phyloP scores from a whole-genome alignment of 257 asterid genomes.

The Cordia subcordata region DNA sequence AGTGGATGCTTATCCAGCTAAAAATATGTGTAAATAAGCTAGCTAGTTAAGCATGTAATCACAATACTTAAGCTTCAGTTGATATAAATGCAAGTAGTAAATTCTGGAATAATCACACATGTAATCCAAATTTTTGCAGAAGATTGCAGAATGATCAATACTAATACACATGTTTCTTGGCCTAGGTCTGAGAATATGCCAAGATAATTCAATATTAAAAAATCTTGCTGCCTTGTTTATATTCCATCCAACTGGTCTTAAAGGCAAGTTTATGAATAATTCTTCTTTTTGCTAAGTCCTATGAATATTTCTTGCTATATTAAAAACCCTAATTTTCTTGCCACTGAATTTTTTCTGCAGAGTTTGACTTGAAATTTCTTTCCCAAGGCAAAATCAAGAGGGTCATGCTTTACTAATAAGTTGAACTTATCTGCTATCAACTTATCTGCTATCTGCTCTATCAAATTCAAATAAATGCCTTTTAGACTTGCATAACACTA shows the following conservation, averaged over 20 bases:
- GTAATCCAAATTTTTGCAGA: background rate
- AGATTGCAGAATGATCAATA: background rate
- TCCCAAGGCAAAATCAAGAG: constrained; percentile 21
- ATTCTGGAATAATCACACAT: background rate
- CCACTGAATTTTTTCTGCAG: constrained; percentile 4
- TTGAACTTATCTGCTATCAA: constrained; percentile 5
- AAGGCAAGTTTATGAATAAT: too few relatives aligned
- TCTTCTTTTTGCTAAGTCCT: too few relatives aligned
- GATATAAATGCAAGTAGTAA: background rate
- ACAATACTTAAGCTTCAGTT: background rate
- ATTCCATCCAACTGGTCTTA: constrained; percentile 4
- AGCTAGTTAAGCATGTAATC: background rate
- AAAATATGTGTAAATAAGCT: background rate
- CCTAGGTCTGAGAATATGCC: too few relatives aligned
- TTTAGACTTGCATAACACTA: constrained; percentile 5
- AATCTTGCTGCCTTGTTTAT: too few relatives aligned
- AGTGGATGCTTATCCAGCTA: background rate
- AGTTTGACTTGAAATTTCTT: constrained; percentile 11
- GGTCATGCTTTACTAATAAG: background rate
- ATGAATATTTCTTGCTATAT: constrained; percentile 11
- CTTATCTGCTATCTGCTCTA: constrained; percentile 3
- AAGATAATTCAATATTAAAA: too few relatives aligned
- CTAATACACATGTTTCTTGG: too few relatives aligned
- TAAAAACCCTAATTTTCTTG: constrained; percentile 24
- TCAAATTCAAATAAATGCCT: constrained; percentile 15